Base-by-base conservation (phyloP, 805 yeast species). In the Nakazawaea siamensis region DNA sequence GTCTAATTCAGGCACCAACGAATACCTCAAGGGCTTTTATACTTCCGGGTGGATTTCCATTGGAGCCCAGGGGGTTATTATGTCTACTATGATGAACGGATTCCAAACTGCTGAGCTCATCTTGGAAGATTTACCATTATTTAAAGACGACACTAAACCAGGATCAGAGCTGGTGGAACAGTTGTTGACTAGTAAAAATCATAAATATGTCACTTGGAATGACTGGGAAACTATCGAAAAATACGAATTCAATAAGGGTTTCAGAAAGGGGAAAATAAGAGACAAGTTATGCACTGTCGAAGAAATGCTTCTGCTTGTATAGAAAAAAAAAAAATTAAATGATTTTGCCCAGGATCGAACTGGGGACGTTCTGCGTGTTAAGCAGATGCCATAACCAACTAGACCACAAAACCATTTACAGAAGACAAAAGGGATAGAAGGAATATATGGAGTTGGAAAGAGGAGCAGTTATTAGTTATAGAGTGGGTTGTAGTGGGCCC, bases 341-440 rank as follows among this genome's bases (percentile, higher is more conserved):
- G 96, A 86, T 81, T 85, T 79, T 82, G 87, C 97, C 97, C 97
- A 88, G 97, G 97, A 86, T 90, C 96, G 97, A 90, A 90, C 97
- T 87, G 96, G 97, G 96, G 97, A 90, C 97, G 87, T 84, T 84
- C 92, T 86, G 95, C 96, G 96, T 88, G 97, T 88, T 86, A 88
- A 85, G 96, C 96, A 87, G 92, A 84, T 83, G 96, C 95, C 96
- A 88, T 88, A 77, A 87, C 96, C 96, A 66, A 87, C 96, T 87
- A 87, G 95, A 87, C 96, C 96, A 87, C 87, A 80, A 76, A 79
- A 78, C 92, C 92, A 60, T 37, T 52, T n/a, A n/a, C n/a, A n/a
- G n/a, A n/a, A n/a, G n/a, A n/a, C n/a, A n/a, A n/a, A 11, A 20
- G 10, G 7, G 7, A 20, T 20, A 20, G 23, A 20, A 20, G 23